A percentile compares a stretch with the other conserved stretches of the same genome.
Evolutionary conservation across 768 basidiomycete genomes (phyloP).

Genomic region (Boletus pseudo-olivaceus): DNA sequence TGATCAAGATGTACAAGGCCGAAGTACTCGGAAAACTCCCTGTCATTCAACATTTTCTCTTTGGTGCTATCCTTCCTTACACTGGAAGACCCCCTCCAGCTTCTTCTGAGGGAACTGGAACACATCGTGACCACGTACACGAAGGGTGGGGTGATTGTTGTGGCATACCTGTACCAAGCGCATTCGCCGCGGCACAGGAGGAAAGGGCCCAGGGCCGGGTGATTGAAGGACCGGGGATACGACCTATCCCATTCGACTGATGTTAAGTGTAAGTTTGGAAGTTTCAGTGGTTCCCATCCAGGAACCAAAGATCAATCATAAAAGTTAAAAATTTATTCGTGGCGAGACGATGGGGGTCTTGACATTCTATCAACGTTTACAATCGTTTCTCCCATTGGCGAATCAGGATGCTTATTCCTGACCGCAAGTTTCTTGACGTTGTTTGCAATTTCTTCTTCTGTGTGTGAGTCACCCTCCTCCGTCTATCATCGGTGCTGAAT

Average conservation of each 20-base stretch:
- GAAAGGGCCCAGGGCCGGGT: constrained; percentile 34
- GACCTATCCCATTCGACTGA: constrained; percentile 81
- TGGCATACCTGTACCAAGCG: constrained; percentile 83
- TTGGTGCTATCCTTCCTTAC: constrained; percentile 76
- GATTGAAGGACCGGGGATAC: constrained; percentile 59
- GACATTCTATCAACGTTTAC: not conserved
- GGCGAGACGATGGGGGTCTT: not conserved
- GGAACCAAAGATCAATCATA: too few relatives aligned
- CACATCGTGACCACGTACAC: constrained; percentile 30
- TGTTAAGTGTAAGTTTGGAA: not conserved
- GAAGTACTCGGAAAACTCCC: constrained; percentile 95
- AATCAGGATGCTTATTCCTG: not conserved
- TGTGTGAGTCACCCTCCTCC: not conserved
- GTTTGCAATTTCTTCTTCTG: not conserved
- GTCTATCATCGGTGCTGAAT: too few relatives aligned
- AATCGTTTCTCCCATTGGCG: too few relatives aligned
- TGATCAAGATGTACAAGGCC: constrained; percentile 97
- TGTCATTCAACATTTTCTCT: constrained; percentile 94
- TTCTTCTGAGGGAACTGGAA: constrained; percentile 19
- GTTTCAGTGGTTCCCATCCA: not conserved
- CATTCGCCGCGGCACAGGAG: constrained; percentile 68
- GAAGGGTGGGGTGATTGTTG: constrained; percentile 88
- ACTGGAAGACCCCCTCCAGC: constrained; percentile 51
- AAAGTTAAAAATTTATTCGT: not conserved
- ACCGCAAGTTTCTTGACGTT: not conserved